Base-by-base conservation (phyloP, 2,329 filamentous ascomycete genomes). In the Diaporthe aspalathi region DNA sequence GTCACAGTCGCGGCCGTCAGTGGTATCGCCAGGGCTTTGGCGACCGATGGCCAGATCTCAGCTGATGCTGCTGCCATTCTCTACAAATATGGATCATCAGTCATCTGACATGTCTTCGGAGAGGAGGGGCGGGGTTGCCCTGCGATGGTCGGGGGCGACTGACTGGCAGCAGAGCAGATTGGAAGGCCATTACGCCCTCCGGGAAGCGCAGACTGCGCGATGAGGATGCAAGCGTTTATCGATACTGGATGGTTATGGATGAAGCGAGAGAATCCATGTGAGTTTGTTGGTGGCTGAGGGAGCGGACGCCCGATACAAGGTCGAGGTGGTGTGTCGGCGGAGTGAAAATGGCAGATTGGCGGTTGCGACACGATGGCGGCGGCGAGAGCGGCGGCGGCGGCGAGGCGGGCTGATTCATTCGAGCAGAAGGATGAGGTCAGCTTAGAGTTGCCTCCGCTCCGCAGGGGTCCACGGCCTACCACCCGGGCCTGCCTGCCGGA, bases 11-110 rank as follows among this genome's bases (percentile, higher is more conserved):
- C 45, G 40, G 29, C 47, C 50, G 79, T 82, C 79, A 78, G 80
- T 32, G 82, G 80, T 71, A 78, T 76, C 53, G 76, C 75, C 54
- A 84, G 74, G 66, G 80, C 72, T 71, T 77, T 83, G 60, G 80
- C 81, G 75, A 85, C 78, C 32, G 80, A 81, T 53, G 83, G 82
- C 82, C 81, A 84, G 63, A 84, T 72, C 74, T 84, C 82, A 45
- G 82, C 80, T 50, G 81, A 80, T 68, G 78, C 79, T n/a, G 80
- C 79, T 57, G 80, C 78, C 63, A 87, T 78, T 72, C 83, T 84
- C 86, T 89, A 16, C n/a, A 9, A 11, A 22, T 43, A 17, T 14
- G 22, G 9, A 40, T n/a, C n/a, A 40, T 52, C 45, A 43, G 54
- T 60, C 22, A 60, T 40, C 22, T 29, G 17, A n/a, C 35, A 43